Evolutionary conservation across 192 early-diverging fungal genomes (phyloP).

Genomic region (Thamnidium elegans): DNA sequence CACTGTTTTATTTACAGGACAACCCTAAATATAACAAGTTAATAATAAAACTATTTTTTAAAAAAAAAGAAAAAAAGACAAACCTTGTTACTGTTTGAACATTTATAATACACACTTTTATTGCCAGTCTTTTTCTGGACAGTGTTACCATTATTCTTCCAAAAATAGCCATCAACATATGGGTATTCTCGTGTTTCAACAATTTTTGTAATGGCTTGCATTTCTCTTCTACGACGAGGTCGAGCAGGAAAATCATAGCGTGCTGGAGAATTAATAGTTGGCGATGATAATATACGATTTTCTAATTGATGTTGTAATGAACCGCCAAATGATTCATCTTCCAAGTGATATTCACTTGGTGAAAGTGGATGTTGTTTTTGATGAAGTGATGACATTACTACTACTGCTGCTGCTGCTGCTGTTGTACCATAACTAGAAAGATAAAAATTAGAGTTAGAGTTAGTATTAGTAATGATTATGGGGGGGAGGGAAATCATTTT

Average conservation of each 20-base stretch:
- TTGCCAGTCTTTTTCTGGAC: slow-evolving; percentile 51
- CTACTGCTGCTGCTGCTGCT: slow-evolving; percentile 3
- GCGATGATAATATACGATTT: not conserved
- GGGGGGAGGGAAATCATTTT: too few species aligned
- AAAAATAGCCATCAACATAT: slow-evolving; percentile 45
- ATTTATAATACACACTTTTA: slow-evolving; percentile 60
- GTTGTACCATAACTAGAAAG: not conserved
- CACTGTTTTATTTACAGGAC: slow-evolving; percentile 56
- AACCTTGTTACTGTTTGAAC: slow-evolving; percentile 51
- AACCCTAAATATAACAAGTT: slow-evolving; percentile 21
- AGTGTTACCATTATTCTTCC: slow-evolving; percentile 64
- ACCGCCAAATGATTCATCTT: not conserved
- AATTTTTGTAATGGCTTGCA: slow-evolving; percentile 57
- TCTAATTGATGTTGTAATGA: not conserved
- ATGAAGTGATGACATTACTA: slow-evolving; percentile 8
- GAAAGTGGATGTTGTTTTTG: slow-evolving; percentile 9
- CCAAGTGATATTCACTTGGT: not conserved
- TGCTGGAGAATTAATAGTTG: not conserved
- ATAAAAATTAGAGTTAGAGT: too few species aligned
- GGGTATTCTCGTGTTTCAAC: slow-evolving; percentile 50
- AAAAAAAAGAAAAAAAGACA: slow-evolving; percentile 1
- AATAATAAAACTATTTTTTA: slow-evolving; percentile 17
- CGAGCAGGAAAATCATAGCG: slow-evolving; percentile 14
- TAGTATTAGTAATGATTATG: not conserved
- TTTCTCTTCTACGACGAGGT: slow-evolving; percentile 54